phyloP scores from a whole-genome alignment of 352 stramenopile species.

The Phytopythium aichiense region DNA sequence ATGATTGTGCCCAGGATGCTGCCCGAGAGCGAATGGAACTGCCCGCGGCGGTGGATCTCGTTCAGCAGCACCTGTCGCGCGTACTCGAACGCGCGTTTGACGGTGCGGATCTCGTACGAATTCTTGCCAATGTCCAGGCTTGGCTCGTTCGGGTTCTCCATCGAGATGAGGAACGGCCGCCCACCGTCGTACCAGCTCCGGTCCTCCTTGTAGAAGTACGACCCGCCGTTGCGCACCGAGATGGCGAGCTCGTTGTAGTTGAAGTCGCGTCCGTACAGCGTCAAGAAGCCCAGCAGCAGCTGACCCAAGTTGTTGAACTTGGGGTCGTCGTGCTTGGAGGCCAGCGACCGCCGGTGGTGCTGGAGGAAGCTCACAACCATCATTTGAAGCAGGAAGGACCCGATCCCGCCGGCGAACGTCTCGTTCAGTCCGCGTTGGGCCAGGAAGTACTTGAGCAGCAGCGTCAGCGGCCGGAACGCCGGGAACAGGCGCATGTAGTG shows the following conservation, averaged over 20 bases:
- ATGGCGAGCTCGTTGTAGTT: slow-evolving; percentile 93
- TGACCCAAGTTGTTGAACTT: slow-evolving; percentile 89
- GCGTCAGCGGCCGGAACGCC: slow-evolving; percentile 88
- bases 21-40: slow-evolving; percentile 55
- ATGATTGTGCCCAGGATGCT: slow-evolving; percentile 79
- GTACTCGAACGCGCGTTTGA: slow-evolving; percentile 91
- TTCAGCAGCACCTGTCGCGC: slow-evolving; percentile 66
- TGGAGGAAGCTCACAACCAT: slow-evolving; percentile 96
- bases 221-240: slow-evolving; percentile 90
- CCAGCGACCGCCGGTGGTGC: slow-evolving; percentile 66
- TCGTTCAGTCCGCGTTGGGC: slow-evolving; percentile 91
- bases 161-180: slow-evolving; percentile 82
- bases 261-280: slow-evolving; percentile 92
- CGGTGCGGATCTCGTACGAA: slow-evolving; percentile 89
- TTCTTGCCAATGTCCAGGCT: slow-evolving; percentile 90
- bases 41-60: slow-evolving; percentile 64
- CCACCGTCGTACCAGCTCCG: slow-evolving; percentile 61
- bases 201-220: slow-evolving; percentile 92
- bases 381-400: slow-evolving; percentile 92
- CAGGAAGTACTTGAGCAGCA: slow-evolving; percentile 96
- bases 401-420: slow-evolving; percentile 93
- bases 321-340: slow-evolving; percentile 47
- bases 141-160: slow-evolving; percentile 94
- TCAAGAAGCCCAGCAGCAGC: slow-evolving; percentile 94
- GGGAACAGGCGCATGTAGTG: slow-evolving; percentile 91